Percentiles rank a stretch among this genome's conserved stretches.
Evolutionary conservation across 2,329 filamentous ascomycete species (phyloP).

Genomic region (Pseudohalonectria lignicola): DNA sequence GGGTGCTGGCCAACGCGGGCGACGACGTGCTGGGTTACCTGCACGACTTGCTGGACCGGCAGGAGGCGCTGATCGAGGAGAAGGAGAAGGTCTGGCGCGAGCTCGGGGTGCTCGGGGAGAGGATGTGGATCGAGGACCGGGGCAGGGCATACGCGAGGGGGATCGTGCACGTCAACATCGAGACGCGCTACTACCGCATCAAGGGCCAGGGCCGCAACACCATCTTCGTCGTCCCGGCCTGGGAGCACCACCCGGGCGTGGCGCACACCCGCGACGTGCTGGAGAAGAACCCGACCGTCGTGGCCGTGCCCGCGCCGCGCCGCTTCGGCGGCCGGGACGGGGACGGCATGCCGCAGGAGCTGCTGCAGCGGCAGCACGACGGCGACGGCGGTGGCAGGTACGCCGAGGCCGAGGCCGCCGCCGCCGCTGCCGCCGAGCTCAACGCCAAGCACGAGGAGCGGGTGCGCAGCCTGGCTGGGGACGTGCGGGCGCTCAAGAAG

Average conservation of each 20-base stretch:
- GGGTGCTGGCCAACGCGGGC: constrained; percentile 41
- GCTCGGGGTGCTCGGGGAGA: constrained; percentile 29
- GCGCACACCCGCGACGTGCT: constrained; percentile 29
- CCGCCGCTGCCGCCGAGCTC: not conserved
- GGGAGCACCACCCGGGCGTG: constrained; percentile 31
- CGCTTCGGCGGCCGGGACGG: constrained; percentile 15
- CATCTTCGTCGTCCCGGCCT: constrained; percentile 42
- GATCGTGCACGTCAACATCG: constrained; percentile 35
- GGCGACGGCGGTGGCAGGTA: constrained; percentile 4
- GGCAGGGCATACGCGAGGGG: constrained; percentile 25
- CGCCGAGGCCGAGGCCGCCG: not conserved
- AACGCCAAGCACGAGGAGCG: not conserved
- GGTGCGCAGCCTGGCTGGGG: not conserved
- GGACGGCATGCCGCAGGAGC: constrained; percentile 4
- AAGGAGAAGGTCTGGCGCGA: constrained; percentile 20
- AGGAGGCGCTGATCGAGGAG: constrained; percentile 27
- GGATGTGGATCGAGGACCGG: constrained; percentile 16
- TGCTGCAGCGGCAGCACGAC: constrained; percentile 2
- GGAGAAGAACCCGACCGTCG: constrained; percentile 28
- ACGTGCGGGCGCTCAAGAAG: not conserved
- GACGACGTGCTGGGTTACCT: constrained; percentile 37
- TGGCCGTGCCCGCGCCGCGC: constrained; percentile 13
- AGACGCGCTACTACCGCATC: constrained; percentile 41
- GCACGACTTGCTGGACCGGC: constrained; percentile 32
- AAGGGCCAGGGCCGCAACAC: constrained; percentile 26